Base-by-base conservation (phyloP, 495 filamentous ascomycete species). In the Amorphotheca resinae region DNA sequence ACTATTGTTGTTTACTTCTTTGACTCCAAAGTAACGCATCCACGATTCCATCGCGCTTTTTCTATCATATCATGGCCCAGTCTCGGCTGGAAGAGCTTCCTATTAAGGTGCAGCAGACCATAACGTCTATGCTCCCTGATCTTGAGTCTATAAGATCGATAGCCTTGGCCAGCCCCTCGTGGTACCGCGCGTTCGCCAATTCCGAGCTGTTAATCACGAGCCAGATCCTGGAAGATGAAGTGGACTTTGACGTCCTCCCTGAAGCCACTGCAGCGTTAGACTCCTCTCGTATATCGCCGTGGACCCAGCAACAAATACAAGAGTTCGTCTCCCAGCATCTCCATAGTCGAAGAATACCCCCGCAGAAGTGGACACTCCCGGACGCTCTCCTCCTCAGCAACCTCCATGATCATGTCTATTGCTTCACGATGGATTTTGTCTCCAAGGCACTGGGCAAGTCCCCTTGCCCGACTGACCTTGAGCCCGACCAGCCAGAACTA, bases 31-130 rank as follows among this genome's bases (percentile, higher is more conserved):
- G n/a, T n/a, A n/a, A n/a, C n/a, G n/a, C n/a, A n/a, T n/a, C n/a
- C n/a, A n/a, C n/a, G n/a, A n/a, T n/a, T n/a, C n/a, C n/a, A n/a
- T n/a, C n/a, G n/a, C n/a, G n/a, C n/a, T n/a, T n/a, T n/a, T n/a
- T n/a, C n/a, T n/a, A n/a, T n/a, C n/a, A n/a, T n/a, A 30, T 12
- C 25, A 30, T 6, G 25, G 21, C 40, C 28, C 31, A 37, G 33
- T 28, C 42, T 22, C 42, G n/a, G 4, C 17, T 44, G 12, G 42
- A 44, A 23, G 20, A 5, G 9, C 33, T 44, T 44, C 42, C 42
- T 7, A 7, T 44, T 4, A 33, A 44, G 25, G 15, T 23, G 16
- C 21, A 25, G n/a, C 42, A 44, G 33, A 33, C 42, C 36, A 23
- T 44, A 32, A 44, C 37, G 42, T 14, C 12, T 11, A 22, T 33